Evolutionary conservation across 352 stramenopile genomes (phyloP), one percentile per base, ranked within the genome.

Genomic region (Phytophthora macrochlamydospora): DNA sequence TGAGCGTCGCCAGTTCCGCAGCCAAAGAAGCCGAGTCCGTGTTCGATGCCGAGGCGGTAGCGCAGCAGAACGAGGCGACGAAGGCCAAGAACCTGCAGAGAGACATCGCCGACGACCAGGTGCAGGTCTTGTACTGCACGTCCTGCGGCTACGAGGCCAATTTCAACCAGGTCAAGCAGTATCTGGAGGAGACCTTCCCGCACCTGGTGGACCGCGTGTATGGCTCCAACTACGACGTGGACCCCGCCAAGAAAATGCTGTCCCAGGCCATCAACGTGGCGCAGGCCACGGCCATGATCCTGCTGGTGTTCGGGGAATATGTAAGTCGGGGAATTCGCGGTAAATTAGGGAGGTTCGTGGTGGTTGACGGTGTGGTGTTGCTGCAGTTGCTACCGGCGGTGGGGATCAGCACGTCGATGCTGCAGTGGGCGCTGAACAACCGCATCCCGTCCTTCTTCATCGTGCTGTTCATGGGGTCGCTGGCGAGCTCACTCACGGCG

Each of bases 101-200:
- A 12, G 61, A 67, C 66, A 72, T 88, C 28, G 71, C 65, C n/a
- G 75, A 92, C 57, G 86, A 94, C 69, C 51, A 85, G 18, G 77
- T 94, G 42, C 79, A 70, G 56, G 67, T 94, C 35, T 67, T 69
- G 33, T 92, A 78, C 69, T 94, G 87, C 62, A 85, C 83, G 45
- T 81, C 87, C 51, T 94, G 87, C 65, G 87, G 87, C 56, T 94
- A 90, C 75, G 70, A 83, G 63, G 82, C 93, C 56, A 94, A 92
- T 73, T 94, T 90, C 58, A 42, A 72, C 18, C 77, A 94, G 61
- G 74, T 93, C 33, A 87, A 86, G 62, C 75, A 70, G 44, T 82
- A 78, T 56, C 50, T 94, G 46, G 86, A 91, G 68, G 74, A 92
- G 43, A 87, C 79, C 38, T 93, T 91, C 57, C n/a, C 86, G 1